Conservation (phyloP, 2,329 filamentous ascomycete genomes). For the Pseudocercospora eumusae region DNA sequence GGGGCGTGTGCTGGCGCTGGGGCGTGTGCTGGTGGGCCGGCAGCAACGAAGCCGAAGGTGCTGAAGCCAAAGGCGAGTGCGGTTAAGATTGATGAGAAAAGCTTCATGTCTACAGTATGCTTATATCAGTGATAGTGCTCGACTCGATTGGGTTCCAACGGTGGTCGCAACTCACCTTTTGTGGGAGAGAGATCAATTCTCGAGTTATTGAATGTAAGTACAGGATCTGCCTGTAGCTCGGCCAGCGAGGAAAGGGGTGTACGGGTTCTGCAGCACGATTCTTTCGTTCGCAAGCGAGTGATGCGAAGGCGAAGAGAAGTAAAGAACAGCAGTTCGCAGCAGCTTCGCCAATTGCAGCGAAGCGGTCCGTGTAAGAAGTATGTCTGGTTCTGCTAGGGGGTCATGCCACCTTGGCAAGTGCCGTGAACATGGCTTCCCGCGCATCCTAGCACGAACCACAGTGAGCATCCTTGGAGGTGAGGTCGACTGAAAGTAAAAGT, state of each 20-base stretch:
- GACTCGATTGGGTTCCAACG: background rate
- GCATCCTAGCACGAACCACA: background rate
- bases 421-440: background rate
- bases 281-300: background rate
- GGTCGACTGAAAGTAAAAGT: background rate
- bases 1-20: too few relatives aligned
- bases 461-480: background rate
- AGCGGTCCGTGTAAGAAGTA: background rate
- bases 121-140: background rate
- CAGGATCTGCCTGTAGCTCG: background rate
- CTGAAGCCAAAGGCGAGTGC: background rate
- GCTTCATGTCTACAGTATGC: background rate
- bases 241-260: background rate
- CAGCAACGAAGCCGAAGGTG: background rate
- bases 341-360: background rate
- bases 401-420: background rate
- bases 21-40: background rate
- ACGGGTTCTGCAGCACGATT: background rate
- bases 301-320: background rate
- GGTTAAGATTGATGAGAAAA: background rate
- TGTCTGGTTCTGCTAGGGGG: background rate
- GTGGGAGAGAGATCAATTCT: background rate
- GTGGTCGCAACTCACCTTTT: background rate
- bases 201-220: background rate
- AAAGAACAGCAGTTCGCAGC: background rate